These are phyloP conservation scores for Wickerhamomyces mucosus DNA, from an alignment of 805 yeast species.

Conservation along the genomic window DNA sequence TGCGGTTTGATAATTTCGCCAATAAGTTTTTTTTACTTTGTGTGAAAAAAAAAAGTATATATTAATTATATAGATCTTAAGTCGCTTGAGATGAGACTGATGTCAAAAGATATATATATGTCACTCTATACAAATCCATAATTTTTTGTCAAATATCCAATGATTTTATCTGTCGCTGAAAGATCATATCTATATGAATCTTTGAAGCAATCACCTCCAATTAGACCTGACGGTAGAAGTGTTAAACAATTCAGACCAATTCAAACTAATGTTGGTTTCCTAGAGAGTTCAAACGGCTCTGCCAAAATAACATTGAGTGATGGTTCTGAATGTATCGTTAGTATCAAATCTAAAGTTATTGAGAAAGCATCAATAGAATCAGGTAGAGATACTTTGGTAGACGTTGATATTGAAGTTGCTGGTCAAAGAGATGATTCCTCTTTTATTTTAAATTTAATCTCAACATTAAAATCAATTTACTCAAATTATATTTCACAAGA, in stretches of 20 bases:
- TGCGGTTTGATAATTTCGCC: too few species aligned
- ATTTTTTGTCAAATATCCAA: too few species aligned
- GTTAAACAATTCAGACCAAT: slow-evolving; percentile 74
- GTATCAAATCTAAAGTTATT: slow-evolving; percentile 81
- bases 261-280: slow-evolving; percentile 69
- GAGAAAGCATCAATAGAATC: slow-evolving; percentile 27
- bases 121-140: too few species aligned
- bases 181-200: slow-evolving; percentile 71
- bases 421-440: slow-evolving; percentile 76
- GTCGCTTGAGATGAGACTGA: too few species aligned
- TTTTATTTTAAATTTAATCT: slow-evolving; percentile 52
- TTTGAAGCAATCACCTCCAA: slow-evolving; percentile 43
- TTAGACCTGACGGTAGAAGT: slow-evolving; percentile 81
- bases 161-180: slow-evolving; percentile 72
- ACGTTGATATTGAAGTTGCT: slow-evolving; percentile 72
- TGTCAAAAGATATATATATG: too few species aligned
- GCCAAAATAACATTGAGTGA: slow-evolving; percentile 79
- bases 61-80: too few species aligned
- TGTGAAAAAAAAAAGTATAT: too few species aligned
- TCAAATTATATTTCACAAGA: slow-evolving; percentile 41
- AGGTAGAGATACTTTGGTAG: slow-evolving; percentile 35
- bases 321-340: slow-evolving; percentile 89
- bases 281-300: slow-evolving; percentile 88
- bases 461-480: slow-evolving; percentile 47
- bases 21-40: too few species aligned